These are phyloP conservation scores for Phaffomyces thermotolerans DNA, from an alignment of 805 yeast species.

Conservation along the genomic window DNA sequence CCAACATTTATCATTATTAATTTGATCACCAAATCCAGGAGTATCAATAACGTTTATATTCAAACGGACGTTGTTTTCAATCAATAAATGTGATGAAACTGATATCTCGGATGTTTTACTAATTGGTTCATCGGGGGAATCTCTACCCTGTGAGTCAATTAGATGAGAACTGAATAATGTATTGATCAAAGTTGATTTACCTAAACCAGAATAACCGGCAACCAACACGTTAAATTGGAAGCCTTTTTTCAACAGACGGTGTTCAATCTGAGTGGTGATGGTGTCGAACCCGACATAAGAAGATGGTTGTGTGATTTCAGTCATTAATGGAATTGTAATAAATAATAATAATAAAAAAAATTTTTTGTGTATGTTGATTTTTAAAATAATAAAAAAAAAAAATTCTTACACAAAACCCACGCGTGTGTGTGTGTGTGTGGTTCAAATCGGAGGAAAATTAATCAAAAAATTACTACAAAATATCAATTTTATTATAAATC, in stretches of 20 bases:
- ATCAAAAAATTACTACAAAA: too few relatives aligned
- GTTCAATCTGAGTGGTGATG: constrained; percentile 92
- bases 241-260: constrained; percentile 83
- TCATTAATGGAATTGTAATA: too few relatives aligned
- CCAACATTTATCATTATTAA: constrained; percentile 93
- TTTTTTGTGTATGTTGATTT: background rate
- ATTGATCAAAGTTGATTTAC: constrained; percentile 87
- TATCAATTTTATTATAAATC: too few relatives aligned
- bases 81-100: constrained; percentile 57
- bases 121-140: constrained; percentile 57
- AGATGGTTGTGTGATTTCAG: constrained; percentile 35
- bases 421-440: constrained; percentile 4
- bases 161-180: constrained; percentile 83
- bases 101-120: constrained; percentile 83
- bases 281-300: constrained; percentile 95
- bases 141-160: constrained; percentile 68
- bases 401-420: constrained; percentile 7
- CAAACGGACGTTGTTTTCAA: constrained; percentile 83
- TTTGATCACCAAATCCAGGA: constrained; percentile 97
- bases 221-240: constrained; percentile 92
- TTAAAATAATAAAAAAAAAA: background rate
- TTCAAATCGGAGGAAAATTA: too few relatives aligned
- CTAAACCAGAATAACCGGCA: constrained; percentile 90
- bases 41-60: constrained; percentile 89
- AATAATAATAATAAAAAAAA: too few relatives aligned